Conservation (phyloP, 2,329 filamentous ascomycete genomes). For the Xylariaceae sp. region DNA sequence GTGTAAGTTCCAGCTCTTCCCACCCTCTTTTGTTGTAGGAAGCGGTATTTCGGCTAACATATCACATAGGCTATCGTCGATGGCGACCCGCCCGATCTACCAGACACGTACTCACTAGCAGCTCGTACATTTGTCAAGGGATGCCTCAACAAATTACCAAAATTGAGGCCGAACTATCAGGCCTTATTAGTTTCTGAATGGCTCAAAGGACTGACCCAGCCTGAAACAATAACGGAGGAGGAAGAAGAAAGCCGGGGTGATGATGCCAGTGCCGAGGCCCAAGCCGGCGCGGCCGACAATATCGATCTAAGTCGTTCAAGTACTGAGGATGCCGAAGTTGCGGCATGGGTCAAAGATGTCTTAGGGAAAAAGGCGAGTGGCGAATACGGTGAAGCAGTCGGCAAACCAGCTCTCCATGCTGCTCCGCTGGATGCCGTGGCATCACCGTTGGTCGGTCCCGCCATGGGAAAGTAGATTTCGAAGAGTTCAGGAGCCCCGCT, state of each 20-base stretch:
- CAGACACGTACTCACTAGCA: slow-evolving; percentile 69
- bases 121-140: slow-evolving; percentile 82
- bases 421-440: slow-evolving; percentile 71
- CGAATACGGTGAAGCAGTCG: slow-evolving; percentile 40
- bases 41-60: slow-evolving; percentile 16
- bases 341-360: slow-evolving; percentile 72
- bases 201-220: slow-evolving; percentile 70
- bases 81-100: slow-evolving; percentile 87
- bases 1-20: slow-evolving; percentile 57
- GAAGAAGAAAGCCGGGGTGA: slow-evolving; percentile 33
- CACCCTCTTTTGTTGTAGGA: not conserved
- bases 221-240: slow-evolving; percentile 42
- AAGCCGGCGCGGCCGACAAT: slow-evolving; percentile 40
- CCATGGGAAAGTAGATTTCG: slow-evolving; percentile 15
- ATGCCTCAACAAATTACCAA: slow-evolving; percentile 89
- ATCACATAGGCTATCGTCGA: slow-evolving; percentile 81
- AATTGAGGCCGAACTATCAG: slow-evolving; percentile 86
- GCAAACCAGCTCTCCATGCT: slow-evolving; percentile 79
- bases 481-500: not conserved
- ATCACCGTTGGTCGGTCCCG: slow-evolving; percentile 45
- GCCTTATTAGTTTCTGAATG: slow-evolving; percentile 86
- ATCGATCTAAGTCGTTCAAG: slow-evolving; percentile 38
- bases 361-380: slow-evolving; percentile 61
- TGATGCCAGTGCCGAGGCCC: slow-evolving; percentile 35
- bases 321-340: slow-evolving; percentile 74